Evolutionary conservation across 148 eudicot genomes (phyloP).

Genomic region (Amaranthus hypochondriacus): DNA sequence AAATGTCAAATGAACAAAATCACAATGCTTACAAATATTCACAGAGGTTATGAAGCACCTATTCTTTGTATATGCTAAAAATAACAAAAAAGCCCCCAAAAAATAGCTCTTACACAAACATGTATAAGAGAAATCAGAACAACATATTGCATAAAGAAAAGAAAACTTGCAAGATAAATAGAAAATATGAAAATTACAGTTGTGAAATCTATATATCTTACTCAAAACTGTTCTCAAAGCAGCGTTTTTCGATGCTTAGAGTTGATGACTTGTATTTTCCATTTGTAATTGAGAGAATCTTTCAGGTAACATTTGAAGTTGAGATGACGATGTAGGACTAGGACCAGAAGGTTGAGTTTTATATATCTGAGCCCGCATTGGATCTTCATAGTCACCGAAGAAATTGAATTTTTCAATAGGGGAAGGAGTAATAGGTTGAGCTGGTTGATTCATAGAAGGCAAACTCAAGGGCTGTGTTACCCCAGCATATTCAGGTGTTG

Average conservation of each 20-base stretch:
- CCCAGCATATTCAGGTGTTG: conserved; percentile 32
- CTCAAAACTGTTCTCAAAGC: conserved; percentile 33
- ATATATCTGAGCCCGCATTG: conserved; percentile 70
- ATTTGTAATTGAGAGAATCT: conserved; percentile 38
- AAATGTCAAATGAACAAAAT: conserved; percentile 9
- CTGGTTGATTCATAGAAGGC: conserved; percentile 32
- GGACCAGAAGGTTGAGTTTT: conserved; percentile 77
- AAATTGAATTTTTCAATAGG: conserved; percentile 27
- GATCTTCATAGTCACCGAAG: conserved; percentile 50
- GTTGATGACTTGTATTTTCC: conserved; percentile 34
- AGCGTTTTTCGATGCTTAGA: conserved; percentile 17
- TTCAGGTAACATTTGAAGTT: conserved; percentile 48
- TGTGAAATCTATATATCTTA: conserved; percentile 11
- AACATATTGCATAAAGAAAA: background rate
- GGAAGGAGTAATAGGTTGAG: conserved; percentile 33
- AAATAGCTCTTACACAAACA: background rate
- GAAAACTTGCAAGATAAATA: background rate
- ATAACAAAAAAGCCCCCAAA: background rate
- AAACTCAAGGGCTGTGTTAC: conserved; percentile 33
- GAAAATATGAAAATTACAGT: conserved; percentile 11
- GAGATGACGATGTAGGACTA: conserved; percentile 32
- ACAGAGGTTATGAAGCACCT: background rate
- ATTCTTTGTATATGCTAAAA: conserved; percentile 8
- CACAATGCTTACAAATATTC: conserved; percentile 2
- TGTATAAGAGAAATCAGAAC: background rate